These are phyloP conservation scores for Tetrahymena thermophila DNA, from an alignment of 73 alveolate genomes.

Conservation along the genomic window DNA sequence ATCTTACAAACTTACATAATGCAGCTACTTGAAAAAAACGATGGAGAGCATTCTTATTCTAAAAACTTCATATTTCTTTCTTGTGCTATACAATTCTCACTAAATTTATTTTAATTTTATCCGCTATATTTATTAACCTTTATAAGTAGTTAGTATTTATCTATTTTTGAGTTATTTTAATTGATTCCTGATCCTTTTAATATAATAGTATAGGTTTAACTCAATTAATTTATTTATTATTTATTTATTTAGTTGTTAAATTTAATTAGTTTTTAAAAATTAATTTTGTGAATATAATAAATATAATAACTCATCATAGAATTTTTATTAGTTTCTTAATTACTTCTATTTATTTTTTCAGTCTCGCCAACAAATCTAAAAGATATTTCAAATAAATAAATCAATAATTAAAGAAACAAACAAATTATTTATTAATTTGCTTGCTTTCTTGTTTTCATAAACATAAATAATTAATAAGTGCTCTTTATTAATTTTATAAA, in stretches of 20 bases:
- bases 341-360: neutral
- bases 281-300: too few species aligned
- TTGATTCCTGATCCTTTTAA: neutral
- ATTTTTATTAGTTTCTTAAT: neutral
- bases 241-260: neutral
- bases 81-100: neutral
- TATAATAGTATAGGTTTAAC: neutral
- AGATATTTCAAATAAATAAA: neutral
- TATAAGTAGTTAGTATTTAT: neutral
- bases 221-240: neutral
- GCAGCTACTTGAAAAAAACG: neutral
- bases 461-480: neutral
- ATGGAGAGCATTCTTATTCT: neutral
- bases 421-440: neutral
- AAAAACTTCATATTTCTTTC: neutral
- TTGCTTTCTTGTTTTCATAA: neutral
- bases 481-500: neutral
- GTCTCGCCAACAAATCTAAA: neutral
- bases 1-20: neutral
- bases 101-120: neutral
- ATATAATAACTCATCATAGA: neutral
- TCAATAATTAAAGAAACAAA: neutral
- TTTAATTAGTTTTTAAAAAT: too few species aligned
- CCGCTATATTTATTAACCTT: neutral
- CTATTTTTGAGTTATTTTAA: too few species aligned